Evolutionary conservation across 148 eudicot species (phyloP), one percentile per base, ranked within the genome.

Genomic region (Vaccinium myrtillus): DNA sequence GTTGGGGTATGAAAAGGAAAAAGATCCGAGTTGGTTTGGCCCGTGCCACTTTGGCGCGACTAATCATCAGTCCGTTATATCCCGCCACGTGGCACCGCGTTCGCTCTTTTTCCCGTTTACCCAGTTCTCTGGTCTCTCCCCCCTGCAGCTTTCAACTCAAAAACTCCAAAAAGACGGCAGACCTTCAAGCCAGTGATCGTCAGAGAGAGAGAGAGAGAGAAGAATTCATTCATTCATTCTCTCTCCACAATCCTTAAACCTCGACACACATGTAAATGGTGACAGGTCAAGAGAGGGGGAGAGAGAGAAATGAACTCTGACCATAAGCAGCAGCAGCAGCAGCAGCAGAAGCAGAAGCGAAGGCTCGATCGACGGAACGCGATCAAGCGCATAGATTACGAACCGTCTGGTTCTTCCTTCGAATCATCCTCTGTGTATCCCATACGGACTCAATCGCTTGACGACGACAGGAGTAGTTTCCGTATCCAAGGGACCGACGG

Each of bases 311-410:
- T 82, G 85, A 69, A 83, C 77, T 18, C 67, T 49, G 76, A 80
- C 75, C 39, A 39, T 18, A n/a, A 70, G 43, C 84, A 76, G 80
- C 39, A 21, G 16, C n/a, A 73, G 58, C 84, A 77, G 81, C 78
- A n/a, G n/a, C n/a, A n/a, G n/a, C n/a, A n/a, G n/a, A n/a, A n/a
- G n/a, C 78, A 55, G 54, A 85, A 48, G 43, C 93, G 91, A 8
- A 93, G 78, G 87, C 96, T 97, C 46, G 89, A 87, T 3, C 90
- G 99, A 8, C 89, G 85, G 53, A 93, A 95, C 89, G 99, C 98
- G 11, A 80, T 73, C 74, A 95, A 88, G 85, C 85, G 93, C 83
- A 87, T 93, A 76, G 87, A 90, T 21, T 97, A 90, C 87, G 92
- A 90, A 56, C 91, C 92, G 58, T 84, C 91, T 4, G 86, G 0